Conservation (phyloP, 805 yeast species). For the Wickerhamomyces canadensis region DNA sequence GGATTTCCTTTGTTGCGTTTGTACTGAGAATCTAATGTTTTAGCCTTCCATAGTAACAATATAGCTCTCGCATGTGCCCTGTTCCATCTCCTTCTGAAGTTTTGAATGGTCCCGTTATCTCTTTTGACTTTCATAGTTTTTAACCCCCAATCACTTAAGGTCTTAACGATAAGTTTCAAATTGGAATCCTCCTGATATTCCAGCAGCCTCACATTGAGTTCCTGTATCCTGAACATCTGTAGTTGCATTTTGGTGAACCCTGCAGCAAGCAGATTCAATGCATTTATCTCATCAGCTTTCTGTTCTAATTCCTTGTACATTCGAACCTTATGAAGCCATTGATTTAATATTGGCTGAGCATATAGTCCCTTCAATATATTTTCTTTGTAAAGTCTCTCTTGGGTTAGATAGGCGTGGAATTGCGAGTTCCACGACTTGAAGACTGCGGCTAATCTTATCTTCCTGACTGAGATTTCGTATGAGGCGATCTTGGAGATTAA, state of each 20-base stretch:
- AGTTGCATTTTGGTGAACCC: constrained; percentile 22
- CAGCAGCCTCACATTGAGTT: constrained; percentile 14
- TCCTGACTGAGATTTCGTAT: not conserved
- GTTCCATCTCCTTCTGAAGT: constrained; percentile 33
- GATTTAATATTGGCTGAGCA: constrained; percentile 5
- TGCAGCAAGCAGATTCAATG: constrained; percentile 18
- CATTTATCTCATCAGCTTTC: constrained; percentile 22
- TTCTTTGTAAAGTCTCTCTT: constrained; percentile 8
- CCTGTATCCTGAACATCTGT: constrained; percentile 9
- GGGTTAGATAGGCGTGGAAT: constrained; percentile 1
- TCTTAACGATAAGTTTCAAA: constrained; percentile 17
- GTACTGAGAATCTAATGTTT: constrained; percentile 4
- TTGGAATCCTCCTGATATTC: constrained; percentile 21
- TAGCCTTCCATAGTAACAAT: constrained; percentile 30
- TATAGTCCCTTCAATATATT: constrained; percentile 1
- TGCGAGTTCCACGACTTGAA: constrained; percentile 11
- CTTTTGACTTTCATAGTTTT: constrained; percentile 27
- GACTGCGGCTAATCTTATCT: not conserved
- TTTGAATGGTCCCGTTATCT: constrained; percentile 28
- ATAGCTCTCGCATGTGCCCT: constrained; percentile 34
- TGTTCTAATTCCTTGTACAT: constrained; percentile 9
- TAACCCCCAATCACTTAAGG: constrained; percentile 30
- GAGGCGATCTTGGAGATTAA: not conserved
- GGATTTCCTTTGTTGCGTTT: not conserved
- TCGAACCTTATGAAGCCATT: constrained; percentile 14